Evolutionary conservation across 163 green algal species (phyloP).

Genomic region (Scenedesmus sp.): DNA sequence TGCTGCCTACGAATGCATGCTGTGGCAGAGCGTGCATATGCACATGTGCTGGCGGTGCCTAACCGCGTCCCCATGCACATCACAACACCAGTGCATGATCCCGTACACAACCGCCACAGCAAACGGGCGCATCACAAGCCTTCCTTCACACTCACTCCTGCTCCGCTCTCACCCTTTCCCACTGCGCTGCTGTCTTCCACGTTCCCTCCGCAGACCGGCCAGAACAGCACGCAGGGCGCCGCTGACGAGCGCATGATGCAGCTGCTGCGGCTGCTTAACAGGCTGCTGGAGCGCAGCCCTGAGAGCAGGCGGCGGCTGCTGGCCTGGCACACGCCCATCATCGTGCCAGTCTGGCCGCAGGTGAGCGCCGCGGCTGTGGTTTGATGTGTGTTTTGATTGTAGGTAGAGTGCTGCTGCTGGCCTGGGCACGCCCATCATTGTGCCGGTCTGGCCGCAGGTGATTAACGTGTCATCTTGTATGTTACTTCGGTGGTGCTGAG

Average conservation of each 20-base stretch:
- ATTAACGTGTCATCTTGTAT: neutral
- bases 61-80: neutral
- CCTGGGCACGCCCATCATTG: conserved; percentile 85
- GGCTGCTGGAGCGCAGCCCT: conserved; percentile 83
- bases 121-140: neutral
- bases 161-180: neutral
- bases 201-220: conserved; percentile 56
- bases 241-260: conserved; percentile 93
- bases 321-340: conserved; percentile 84
- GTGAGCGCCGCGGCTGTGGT: conserved; percentile 36
- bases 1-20: neutral
- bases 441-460: conserved; percentile 90
- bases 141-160: neutral
- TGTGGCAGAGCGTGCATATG: neutral
- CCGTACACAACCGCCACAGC: neutral
- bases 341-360: conserved; percentile 92
- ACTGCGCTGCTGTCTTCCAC: neutral
- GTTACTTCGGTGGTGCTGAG: too few species aligned
- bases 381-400: neutral
- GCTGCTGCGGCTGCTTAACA: conserved; percentile 90
- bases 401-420: conserved; percentile 59
- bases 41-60: too few species aligned
- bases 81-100: neutral
- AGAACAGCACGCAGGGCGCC: conserved; percentile 64
- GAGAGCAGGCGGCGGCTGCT: conserved; percentile 85